A percentile compares a stretch with the other conserved stretches of the same genome.
Evolutionary conservation across 345 rosid species (phyloP).

Genomic region (Balakata baccata): DNA sequence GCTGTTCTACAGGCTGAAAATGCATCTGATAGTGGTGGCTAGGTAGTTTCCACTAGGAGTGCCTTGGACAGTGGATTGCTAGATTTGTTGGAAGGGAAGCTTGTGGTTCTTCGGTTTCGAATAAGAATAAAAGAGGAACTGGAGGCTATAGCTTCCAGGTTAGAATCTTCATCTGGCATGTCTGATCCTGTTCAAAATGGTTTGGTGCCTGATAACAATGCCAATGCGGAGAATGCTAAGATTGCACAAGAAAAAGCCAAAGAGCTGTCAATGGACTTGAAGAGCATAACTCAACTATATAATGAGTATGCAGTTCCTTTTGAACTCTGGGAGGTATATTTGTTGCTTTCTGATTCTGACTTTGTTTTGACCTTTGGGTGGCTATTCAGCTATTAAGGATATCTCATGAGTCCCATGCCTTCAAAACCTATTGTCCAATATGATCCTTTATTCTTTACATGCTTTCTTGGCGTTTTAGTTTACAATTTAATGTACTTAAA

Average conservation of each 20-base stretch:
- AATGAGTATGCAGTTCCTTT: slow-evolving; percentile 97
- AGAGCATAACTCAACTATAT: slow-evolving; percentile 89
- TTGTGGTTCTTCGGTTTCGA: slow-evolving; percentile 82
- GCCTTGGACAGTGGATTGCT: slow-evolving; percentile 72
- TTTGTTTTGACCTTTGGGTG: slow-evolving; percentile 1
- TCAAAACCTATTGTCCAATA: not conserved
- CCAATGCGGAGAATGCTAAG: slow-evolving; percentile 44
- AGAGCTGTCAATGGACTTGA: slow-evolving; percentile 84
- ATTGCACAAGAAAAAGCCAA: slow-evolving; percentile 73
- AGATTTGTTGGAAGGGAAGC: slow-evolving; percentile 96
- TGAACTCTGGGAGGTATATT: slow-evolving; percentile 90
- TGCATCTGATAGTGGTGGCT: slow-evolving; percentile 63
- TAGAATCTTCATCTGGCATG: slow-evolving; percentile 45
- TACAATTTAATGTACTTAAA: not conserved
- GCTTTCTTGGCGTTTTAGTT: not conserved
- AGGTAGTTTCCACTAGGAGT: slow-evolving; percentile 48
- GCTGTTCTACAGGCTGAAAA: slow-evolving; percentile 95
- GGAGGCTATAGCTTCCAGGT: slow-evolving; percentile 61
- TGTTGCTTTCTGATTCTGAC: slow-evolving; percentile 19
- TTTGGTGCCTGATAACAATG: slow-evolving; percentile 36
- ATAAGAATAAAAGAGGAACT: slow-evolving; percentile 81
- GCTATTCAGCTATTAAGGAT: not conserved
- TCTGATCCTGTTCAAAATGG: slow-evolving; percentile 59
- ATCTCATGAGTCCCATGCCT: not conserved
- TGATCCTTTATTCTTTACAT: not conserved